Conservation (phyloP, 345 rosid species). For the Rhodomyrtus tomentosa region DNA sequence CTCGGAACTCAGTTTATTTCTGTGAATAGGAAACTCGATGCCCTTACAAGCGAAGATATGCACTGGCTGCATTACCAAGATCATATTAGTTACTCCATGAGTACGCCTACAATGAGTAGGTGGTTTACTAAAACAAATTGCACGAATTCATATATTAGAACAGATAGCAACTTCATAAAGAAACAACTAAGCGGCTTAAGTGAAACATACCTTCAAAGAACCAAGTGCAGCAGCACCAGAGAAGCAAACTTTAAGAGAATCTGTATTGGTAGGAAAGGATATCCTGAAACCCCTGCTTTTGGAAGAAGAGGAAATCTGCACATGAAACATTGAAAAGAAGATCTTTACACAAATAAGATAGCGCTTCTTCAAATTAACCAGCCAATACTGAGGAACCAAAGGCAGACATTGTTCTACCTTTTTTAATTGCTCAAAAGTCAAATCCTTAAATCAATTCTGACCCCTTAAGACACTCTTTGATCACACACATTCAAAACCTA, state of each 20-base stretch:
- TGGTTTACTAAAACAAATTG: background rate
- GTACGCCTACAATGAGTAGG: background rate
- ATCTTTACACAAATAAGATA: background rate
- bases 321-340: background rate
- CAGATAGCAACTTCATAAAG: background rate
- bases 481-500: background rate
- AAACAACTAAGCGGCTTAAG: background rate
- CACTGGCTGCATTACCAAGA: background rate
- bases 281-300: background rate
- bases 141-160: background rate
- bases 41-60: background rate
- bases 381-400: background rate
- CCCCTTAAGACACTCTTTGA: background rate
- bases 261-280: background rate
- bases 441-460: background rate
- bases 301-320: background rate
- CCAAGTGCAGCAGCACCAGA: background rate
- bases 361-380: background rate
- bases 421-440: background rate
- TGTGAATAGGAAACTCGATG: background rate
- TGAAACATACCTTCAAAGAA: background rate
- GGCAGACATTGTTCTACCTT: background rate
- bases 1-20: background rate
- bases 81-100: background rate
- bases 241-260: background rate